phyloP scores from a whole-genome alignment of 2,329 filamentous ascomycete genomes.

The Claviceps cyperi region DNA sequence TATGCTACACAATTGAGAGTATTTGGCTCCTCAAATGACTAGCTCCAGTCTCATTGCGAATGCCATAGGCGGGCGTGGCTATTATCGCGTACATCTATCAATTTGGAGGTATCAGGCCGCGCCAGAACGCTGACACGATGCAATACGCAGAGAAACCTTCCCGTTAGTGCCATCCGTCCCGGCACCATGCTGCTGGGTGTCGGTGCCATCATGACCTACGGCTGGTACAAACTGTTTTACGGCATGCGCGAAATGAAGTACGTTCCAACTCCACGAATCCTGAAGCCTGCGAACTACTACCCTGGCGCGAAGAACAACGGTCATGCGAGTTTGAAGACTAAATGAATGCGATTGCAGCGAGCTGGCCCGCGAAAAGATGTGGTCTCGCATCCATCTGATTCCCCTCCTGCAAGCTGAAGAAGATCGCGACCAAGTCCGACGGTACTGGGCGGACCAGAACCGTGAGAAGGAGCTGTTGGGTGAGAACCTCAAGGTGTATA shows the following conservation, averaged over 20 bases:
- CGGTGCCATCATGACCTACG: slow-evolving; percentile 69
- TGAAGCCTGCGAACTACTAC: no score
- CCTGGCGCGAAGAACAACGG: neutral
- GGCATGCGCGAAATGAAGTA: slow-evolving; percentile 89
- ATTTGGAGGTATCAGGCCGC: neutral
- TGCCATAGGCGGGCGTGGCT: no score
- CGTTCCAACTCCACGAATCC: slow-evolving; percentile 16
- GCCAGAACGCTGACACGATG: neutral
- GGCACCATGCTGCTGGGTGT: slow-evolving; percentile 63
- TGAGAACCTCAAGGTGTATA: slow-evolving; percentile 70
- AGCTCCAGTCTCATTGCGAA: no score
- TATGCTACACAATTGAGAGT: neutral
- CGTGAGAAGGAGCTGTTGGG: slow-evolving; percentile 86
- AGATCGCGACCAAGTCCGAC: slow-evolving; percentile 84
- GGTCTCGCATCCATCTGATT: slow-evolving; percentile 88
- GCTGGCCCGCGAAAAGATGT: slow-evolving; percentile 93
- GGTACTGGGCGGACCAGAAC: slow-evolving; percentile 72
- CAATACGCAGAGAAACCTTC: slow-evolving; percentile 63
- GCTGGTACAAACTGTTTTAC: slow-evolving; percentile 73
- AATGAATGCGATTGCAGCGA: slow-evolving; percentile 41
- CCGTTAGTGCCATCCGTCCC: slow-evolving; percentile 78
- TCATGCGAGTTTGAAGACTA: neutral
- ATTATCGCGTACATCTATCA: no score
- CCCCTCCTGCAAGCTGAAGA: slow-evolving; percentile 91
- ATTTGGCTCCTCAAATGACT: neutral